These are phyloP conservation scores for Phytophthora tubulina DNA, from an alignment of 352 stramenopile species.

Conservation along the genomic window DNA sequence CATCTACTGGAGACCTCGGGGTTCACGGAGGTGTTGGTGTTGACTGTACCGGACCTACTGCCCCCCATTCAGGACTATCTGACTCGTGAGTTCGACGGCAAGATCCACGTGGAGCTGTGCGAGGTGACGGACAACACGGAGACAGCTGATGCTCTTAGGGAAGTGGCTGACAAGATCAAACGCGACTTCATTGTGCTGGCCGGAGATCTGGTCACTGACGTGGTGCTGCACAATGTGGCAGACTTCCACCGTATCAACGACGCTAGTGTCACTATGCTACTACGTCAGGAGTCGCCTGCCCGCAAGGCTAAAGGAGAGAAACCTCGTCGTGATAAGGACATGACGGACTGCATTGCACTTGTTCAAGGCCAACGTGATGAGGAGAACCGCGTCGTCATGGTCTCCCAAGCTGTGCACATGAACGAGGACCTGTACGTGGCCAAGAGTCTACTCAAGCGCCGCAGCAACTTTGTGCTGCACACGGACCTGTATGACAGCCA, in stretches of 20 bases:
- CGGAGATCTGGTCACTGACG: constrained; percentile 82
- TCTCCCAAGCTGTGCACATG: constrained; percentile 82
- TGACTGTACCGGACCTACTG: constrained; percentile 69
- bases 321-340: constrained; percentile 79
- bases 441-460: constrained; percentile 81
- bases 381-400: constrained; percentile 74
- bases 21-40: constrained; percentile 81
- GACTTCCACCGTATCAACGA: constrained; percentile 88
- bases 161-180: constrained; percentile 82
- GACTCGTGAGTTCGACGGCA: constrained; percentile 81
- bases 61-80: constrained; percentile 81
- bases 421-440: constrained; percentile 84
- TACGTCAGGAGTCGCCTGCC: constrained; percentile 56
- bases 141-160: constrained; percentile 75
- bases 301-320: constrained; percentile 73
- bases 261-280: constrained; percentile 86
- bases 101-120: constrained; percentile 80
- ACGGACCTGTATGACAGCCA: constrained; percentile 86
- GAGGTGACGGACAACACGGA: constrained; percentile 80
- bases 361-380: constrained; percentile 51
- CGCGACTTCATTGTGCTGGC: constrained; percentile 86
- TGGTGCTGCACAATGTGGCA: constrained; percentile 82
- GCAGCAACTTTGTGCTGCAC: constrained; percentile 77
- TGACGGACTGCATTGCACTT: constrained; percentile 85
- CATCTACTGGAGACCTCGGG: constrained; percentile 81